Evolutionary conservation across 2,329 filamentous ascomycete species (phyloP).

Genomic region (Exophiala sp.): DNA sequence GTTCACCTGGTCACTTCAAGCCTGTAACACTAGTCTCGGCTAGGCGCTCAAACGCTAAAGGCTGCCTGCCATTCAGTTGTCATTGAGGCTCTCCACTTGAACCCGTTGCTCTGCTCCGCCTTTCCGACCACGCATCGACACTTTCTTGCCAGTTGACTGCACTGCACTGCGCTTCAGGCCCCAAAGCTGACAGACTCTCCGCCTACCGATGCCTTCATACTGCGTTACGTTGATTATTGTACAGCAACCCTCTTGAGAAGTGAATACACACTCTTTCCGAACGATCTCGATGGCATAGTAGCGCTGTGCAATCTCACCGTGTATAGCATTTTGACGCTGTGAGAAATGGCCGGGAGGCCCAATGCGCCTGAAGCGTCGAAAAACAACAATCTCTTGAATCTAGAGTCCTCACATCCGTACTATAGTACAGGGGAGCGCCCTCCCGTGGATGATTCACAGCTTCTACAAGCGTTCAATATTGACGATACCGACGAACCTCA

Average conservation of each 20-base stretch:
- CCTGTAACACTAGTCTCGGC: slow-evolving; percentile 10
- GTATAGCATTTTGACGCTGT: slow-evolving; percentile 13
- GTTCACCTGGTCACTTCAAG: slow-evolving; percentile 1
- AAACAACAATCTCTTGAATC: slow-evolving; percentile 43
- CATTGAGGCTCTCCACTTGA: not conserved
- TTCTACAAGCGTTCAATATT: slow-evolving; percentile 71
- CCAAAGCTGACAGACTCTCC: slow-evolving; percentile 10
- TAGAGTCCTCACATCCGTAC: slow-evolving; percentile 39
- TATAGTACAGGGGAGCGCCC: slow-evolving; percentile 76
- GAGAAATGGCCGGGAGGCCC: slow-evolving; percentile 26
- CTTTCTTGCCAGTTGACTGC: no score
- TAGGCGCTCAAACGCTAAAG: no score
- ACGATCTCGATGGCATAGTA: slow-evolving; percentile 9
- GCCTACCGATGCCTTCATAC: no score
- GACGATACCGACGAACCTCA: slow-evolving; percentile 61
- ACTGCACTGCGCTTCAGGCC: not conserved
- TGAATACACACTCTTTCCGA: not conserved
- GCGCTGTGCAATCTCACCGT: slow-evolving; percentile 5
- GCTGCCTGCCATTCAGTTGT: no score
- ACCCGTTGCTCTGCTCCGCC: slow-evolving; percentile 7
- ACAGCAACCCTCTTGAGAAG: not conserved
- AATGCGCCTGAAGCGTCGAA: slow-evolving; percentile 21
- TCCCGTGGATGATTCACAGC: slow-evolving; percentile 75
- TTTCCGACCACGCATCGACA: slow-evolving; percentile 9
- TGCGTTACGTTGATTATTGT: no score